Conservation (phyloP, 441 rosid genomes). For the Bocquillonia castaneifolia region DNA sequence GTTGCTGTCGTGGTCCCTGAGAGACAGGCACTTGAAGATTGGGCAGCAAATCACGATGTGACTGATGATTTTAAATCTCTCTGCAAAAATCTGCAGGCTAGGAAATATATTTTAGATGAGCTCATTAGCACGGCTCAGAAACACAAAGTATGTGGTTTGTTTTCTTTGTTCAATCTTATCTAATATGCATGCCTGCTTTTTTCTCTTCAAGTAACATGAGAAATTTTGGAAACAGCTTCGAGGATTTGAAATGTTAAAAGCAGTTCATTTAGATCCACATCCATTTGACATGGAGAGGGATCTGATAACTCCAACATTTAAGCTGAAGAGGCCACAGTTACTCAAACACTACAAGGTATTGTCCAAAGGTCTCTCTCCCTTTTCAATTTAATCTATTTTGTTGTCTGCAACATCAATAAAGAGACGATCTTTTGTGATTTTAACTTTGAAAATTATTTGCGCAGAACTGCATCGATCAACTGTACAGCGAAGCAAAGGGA, state of each 20-base stretch:
- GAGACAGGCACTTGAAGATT: slow-evolving; percentile 59
- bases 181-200: neutral
- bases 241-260: slow-evolving; percentile 86
- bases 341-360: slow-evolving; percentile 71
- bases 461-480: slow-evolving; percentile 60
- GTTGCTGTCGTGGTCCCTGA: slow-evolving; percentile 82
- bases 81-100: slow-evolving; percentile 57
- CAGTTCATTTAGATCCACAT: slow-evolving; percentile 63
- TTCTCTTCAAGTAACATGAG: slow-evolving; percentile 17
- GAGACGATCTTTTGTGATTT: neutral
- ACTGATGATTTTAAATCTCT: slow-evolving; percentile 51
- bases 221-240: slow-evolving; percentile 45
- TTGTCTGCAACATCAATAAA: too few relatives aligned
- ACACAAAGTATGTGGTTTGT: slow-evolving; percentile 44
- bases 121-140: slow-evolving; percentile 62
- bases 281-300: slow-evolving; percentile 80
- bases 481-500: slow-evolving; percentile 64
- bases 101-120: slow-evolving; percentile 61
- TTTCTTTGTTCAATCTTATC: neutral
- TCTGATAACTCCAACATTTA: slow-evolving; percentile 77
- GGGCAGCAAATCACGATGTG: slow-evolving; percentile 53
- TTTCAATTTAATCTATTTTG: neutral
- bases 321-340: slow-evolving; percentile 83
- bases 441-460: neutral
- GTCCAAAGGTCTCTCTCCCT: neutral